phyloP scores from a whole-genome alignment of 345 rosid genomes.

The Anacardium occidentale region DNA sequence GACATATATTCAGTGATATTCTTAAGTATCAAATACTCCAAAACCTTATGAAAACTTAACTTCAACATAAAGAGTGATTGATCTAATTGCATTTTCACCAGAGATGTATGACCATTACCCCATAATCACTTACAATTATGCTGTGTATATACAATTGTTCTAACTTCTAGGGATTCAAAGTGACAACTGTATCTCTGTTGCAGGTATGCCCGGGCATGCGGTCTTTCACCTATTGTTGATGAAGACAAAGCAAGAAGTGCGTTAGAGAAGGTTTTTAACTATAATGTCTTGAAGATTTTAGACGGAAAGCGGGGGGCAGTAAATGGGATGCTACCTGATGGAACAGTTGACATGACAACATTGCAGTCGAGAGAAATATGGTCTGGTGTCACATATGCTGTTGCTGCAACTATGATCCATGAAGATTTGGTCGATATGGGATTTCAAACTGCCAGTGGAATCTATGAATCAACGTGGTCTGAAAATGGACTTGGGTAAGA shows the following conservation, averaged over 20 bases:
- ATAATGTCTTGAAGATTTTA: conserved; percentile 76
- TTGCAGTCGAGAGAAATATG: conserved; percentile 95
- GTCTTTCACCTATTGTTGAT: conserved; percentile 73
- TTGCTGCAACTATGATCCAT: conserved; percentile 90
- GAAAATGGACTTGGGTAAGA: conserved; percentile 78
- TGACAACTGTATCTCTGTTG: background rate
- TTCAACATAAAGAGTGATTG: too few species aligned
- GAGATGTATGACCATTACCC: too few species aligned
- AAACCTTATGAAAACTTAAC: background rate
- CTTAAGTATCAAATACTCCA: background rate
- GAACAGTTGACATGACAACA: conserved; percentile 57
- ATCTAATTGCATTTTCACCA: too few species aligned
- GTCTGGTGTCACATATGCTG: conserved; percentile 91
- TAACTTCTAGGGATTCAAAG: too few species aligned
- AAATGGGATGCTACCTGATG: conserved; percentile 77
- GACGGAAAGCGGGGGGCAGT: conserved; percentile 82
- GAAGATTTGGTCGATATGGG: conserved; percentile 70
- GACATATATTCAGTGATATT: background rate
- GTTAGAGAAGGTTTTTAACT: conserved; percentile 66
- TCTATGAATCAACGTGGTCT: conserved; percentile 81
- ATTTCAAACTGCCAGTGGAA: conserved; percentile 75
- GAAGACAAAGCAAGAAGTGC: conserved; percentile 61
- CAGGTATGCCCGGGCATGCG: conserved; percentile 89
- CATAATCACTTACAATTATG: too few species aligned
- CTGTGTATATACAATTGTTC: too few species aligned